Evolutionary conservation across 148 eudicot genomes (phyloP), one percentile per base, ranked within the genome.

Genomic region (Fagopyrum tataricum): DNA sequence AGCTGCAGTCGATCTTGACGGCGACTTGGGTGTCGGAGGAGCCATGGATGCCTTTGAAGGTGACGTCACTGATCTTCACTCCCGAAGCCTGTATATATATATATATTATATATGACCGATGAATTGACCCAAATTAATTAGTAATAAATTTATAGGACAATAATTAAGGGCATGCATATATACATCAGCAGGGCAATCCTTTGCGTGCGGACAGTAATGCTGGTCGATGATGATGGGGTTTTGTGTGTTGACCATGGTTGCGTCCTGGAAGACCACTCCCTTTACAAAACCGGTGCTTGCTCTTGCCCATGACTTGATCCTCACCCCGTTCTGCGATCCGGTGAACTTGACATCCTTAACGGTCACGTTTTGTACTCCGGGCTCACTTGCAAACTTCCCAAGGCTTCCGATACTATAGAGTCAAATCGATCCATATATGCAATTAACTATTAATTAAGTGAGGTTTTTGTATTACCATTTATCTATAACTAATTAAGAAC

Each of bases 221-320:
- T 86, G 89, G 67, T 86, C 89, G 52, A 86, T 86, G 14, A 83
- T 81, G 67, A 86, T 76, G 0, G 87, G 89, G 72, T 83, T 79
- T 53, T 82, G 78, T 15, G 80, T 80, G 72, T 86, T 78, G 5
- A 76, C 73, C 87, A 84, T 84, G 0, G 76, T 82, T 1, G 80
- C 41, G 59, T 84, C 77, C 51, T 86, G 82, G 71, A 84, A 84
- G 44, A 72, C 26, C 8, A 84, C 80, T 44, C 74, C 69, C 21
- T 61, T 78, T 17, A 86, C 89, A 13, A 72, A 86, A 4, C 85
- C 82, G 44, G 67, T 73, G 64, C 89, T 86, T 15, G 85, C 79
- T 62, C 79, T 83, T 64, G 77, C 89, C 87, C 87, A 86, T 17
- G 87, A 79, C 72, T 86, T 86, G 7, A 86, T 81, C 71, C 87